Evolutionary conservation across 2,329 filamentous ascomycete species (phyloP), one percentile per base, ranked within the genome.

Genomic region (Sporothrix brasiliensis): DNA sequence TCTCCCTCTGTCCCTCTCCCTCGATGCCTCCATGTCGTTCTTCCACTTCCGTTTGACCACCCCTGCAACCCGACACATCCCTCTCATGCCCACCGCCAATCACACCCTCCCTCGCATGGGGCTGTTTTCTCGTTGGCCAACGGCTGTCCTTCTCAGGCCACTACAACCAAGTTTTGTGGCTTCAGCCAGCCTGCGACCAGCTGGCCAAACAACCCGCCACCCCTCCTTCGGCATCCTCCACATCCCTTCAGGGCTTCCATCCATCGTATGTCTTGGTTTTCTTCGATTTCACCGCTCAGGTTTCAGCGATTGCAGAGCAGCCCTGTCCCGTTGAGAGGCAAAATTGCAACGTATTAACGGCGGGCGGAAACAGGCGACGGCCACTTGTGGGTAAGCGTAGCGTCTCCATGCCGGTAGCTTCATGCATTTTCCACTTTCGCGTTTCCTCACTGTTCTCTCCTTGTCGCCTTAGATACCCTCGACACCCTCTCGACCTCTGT

Each of bases 401-500:
- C 63, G 49, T 52, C 63, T 63, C 49, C 49, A 67, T 67, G 63
- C 49, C 63, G 63, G 63, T 19, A 67, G 49, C 63, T 67, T 68
- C 50, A n/a, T 24, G 9, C 34, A 54, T 14, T 34, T 44, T 61
- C 39, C 54, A 49, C 44, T 50, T 50, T 24, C 24, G 34, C 11
- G 21, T 34, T 47, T 19, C 19, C 44, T 30, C 11, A 50, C 60
- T 21, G 24, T 66, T 44, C 11, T 10, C 21, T 44, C 2, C 11
- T 13, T 44, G 9, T 3, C 41, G 41, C 41, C 14, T n/a, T 9
- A 44, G 41, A 34, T 9, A n/a, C n/a, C 24, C 19, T n/a, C 41
- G 13, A 16, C 41, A 44, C 2, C 14, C 41, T 13, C 41, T 44
- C 14, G 34, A 47, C 39, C 58, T 27, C 13, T 47, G 13, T 63